Evolutionary conservation across 306 rosid species (phyloP).

Genomic region (Gynostemma pentaphyllum): DNA sequence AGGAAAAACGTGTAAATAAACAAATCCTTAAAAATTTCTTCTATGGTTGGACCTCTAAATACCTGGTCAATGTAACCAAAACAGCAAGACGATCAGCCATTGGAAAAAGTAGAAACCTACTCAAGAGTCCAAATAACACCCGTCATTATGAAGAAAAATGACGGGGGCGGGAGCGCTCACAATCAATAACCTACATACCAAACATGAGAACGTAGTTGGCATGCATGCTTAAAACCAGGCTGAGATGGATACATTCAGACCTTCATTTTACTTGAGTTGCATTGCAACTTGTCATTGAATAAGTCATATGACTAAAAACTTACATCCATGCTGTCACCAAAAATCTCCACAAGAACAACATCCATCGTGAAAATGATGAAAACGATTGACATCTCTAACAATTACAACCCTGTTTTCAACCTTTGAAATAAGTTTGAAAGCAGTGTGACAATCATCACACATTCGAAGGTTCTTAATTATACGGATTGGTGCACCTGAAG

Average conservation of each 20-base stretch:
- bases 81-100: neutral
- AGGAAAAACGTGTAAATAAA: neutral
- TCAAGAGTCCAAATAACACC: neutral
- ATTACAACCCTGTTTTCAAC: constrained; percentile 13
- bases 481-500: constrained; percentile 15
- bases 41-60: neutral
- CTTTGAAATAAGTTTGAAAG: constrained; percentile 20
- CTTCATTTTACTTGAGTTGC: neutral
- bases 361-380: constrained; percentile 23
- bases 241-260: neutral
- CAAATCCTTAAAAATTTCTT: neutral
- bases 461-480: constrained; percentile 21
- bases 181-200: neutral
- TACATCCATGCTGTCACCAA: constrained; percentile 11
- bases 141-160: neutral
- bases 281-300: neutral
- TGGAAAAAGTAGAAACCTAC: neutral
- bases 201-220: neutral
- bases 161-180: neutral
- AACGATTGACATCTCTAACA: constrained; percentile 20
- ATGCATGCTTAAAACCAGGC: neutral
- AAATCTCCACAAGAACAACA: constrained; percentile 20
- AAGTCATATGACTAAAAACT: neutral
- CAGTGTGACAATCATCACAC: constrained; percentile 24
- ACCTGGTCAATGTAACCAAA: neutral